Percentiles rank a stretch among this genome's conserved stretches.
Evolutionary conservation across 352 stramenopile genomes (phyloP).

Genomic region (Phytopythium helicoides): DNA sequence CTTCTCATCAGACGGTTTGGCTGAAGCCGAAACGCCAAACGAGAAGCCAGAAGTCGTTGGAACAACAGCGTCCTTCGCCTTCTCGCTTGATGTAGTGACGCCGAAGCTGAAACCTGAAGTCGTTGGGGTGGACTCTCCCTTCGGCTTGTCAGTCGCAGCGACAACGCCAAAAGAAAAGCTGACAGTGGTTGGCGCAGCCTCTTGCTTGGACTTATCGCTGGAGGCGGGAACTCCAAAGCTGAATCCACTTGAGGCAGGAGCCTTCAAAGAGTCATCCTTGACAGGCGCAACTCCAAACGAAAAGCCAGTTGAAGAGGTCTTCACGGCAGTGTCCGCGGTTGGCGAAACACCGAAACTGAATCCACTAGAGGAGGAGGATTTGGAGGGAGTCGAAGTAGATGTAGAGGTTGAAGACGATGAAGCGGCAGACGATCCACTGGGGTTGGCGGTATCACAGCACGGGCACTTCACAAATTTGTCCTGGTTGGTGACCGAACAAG

Average conservation of each 20-base stretch:
- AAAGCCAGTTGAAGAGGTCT: conserved; percentile 27
- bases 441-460: conserved; percentile 62
- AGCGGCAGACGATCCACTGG: conserved; percentile 14
- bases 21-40: conserved; percentile 8
- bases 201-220: conserved; percentile 2
- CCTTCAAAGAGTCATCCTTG: background rate
- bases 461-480: conserved; percentile 61
- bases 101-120: conserved; percentile 7
- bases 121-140: background rate
- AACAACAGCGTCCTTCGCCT: background rate
- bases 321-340: conserved; percentile 12
- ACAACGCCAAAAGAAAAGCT: conserved; percentile 14
- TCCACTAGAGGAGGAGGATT: conserved; percentile 1
- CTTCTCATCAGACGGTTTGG: conserved; percentile 3
- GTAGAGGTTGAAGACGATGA: conserved; percentile 10
- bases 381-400: conserved; percentile 17
- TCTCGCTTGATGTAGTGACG: background rate
- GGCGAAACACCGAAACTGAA: conserved; percentile 47
- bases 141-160: conserved; percentile 8
- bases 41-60: conserved; percentile 9
- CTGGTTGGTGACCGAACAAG: conserved; percentile 69
- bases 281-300: conserved; percentile 21
- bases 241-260: background rate
- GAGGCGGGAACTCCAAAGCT: conserved; percentile 3
- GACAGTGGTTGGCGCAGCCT: background rate